Evolutionary conservation across 495 filamentous ascomycete genomes (phyloP).

Genomic region (Daldinia vernicosa): DNA sequence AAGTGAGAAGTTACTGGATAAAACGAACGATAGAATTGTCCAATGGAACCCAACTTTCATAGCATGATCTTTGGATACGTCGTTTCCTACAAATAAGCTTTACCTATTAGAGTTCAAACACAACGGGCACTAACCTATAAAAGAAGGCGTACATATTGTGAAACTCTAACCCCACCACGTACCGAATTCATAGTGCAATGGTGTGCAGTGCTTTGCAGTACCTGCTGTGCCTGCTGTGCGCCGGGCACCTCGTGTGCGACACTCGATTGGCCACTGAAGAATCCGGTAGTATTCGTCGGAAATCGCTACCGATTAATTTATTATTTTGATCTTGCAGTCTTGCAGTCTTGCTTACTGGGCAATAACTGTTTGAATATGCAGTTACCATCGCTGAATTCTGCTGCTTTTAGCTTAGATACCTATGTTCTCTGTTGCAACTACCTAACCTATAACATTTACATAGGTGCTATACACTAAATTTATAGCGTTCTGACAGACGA

Average conservation of each 20-base stretch:
- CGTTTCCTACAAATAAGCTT: slow-evolving; percentile 18
- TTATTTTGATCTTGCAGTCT: too few species aligned
- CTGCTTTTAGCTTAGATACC: slow-evolving; percentile 11
- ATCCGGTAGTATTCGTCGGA: slow-evolving; percentile 18
- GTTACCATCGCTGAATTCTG: slow-evolving; percentile 1
- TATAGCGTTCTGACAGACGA: not conserved
- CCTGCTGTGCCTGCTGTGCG: not conserved
- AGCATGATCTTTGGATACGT: slow-evolving; percentile 26
- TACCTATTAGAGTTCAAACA: slow-evolving; percentile 25
- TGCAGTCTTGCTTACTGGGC: not conserved
- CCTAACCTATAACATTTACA: too few species aligned
- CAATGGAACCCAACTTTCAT: slow-evolving; percentile 26
- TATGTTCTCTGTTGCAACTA: not conserved
- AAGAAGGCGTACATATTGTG: slow-evolving; percentile 39
- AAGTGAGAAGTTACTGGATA: slow-evolving; percentile 14
- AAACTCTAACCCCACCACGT: slow-evolving; percentile 33
- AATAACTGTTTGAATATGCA: not conserved
- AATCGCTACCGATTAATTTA: slow-evolving; percentile 31
- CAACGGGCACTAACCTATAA: slow-evolving; percentile 36
- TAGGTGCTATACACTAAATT: too few species aligned
- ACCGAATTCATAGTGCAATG: slow-evolving; percentile 21
- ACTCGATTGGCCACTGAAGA: slow-evolving; percentile 22
- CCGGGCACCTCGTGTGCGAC: not conserved
- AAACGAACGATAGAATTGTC: slow-evolving; percentile 27
- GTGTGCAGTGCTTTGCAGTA: slow-evolving; percentile 5